These are phyloP conservation scores for Biscogniauxia marginata DNA, from an alignment of 2,329 filamentous ascomycete genomes.

Conservation along the genomic window DNA sequence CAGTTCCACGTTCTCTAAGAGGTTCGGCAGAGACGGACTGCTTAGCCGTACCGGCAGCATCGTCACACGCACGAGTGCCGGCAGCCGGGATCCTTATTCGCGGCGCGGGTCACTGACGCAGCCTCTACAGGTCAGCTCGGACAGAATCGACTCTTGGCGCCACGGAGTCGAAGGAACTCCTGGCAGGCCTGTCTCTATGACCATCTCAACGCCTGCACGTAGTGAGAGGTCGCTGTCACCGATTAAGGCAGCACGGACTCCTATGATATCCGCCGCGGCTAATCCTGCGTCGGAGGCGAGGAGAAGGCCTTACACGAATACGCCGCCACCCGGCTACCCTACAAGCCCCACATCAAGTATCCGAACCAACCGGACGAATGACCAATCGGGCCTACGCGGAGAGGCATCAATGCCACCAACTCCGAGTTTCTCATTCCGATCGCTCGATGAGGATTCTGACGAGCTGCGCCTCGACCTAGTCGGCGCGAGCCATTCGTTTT, in stretches of 20 bases:
- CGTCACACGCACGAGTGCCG: conserved; percentile 51
- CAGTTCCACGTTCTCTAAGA: conserved; percentile 71
- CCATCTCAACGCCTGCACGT: conserved; percentile 38
- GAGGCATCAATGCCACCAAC: conserved; percentile 44
- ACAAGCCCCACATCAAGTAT: conserved; percentile 42
- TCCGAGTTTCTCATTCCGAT: conserved; percentile 54
- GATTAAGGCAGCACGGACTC: conserved; percentile 40
- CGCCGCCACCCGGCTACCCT: conserved; percentile 25
- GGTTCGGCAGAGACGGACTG: conserved; percentile 59
- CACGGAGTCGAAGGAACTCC: conserved; percentile 52
- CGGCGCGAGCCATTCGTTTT: conserved; percentile 50
- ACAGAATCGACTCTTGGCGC: conserved; percentile 86
- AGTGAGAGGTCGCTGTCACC: conserved; percentile 58
- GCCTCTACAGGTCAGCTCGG: conserved; percentile 47
- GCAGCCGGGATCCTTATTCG: conserved; percentile 43
- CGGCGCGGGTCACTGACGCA: conserved; percentile 53
- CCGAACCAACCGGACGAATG: conserved; percentile 19
- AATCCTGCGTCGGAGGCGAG: conserved; percentile 48
- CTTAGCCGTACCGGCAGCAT: conserved; percentile 57
- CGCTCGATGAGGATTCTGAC: conserved; percentile 40
- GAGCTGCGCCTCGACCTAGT: conserved; percentile 37
- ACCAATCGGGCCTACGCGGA: conserved; percentile 9
- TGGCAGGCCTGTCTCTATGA: conserved; percentile 37
- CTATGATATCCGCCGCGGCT: conserved; percentile 36
- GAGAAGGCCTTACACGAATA: conserved; percentile 41